phyloP scores from a whole-genome alignment of 495 filamentous ascomycete genomes.

The Penicilliopsis zonata region DNA sequence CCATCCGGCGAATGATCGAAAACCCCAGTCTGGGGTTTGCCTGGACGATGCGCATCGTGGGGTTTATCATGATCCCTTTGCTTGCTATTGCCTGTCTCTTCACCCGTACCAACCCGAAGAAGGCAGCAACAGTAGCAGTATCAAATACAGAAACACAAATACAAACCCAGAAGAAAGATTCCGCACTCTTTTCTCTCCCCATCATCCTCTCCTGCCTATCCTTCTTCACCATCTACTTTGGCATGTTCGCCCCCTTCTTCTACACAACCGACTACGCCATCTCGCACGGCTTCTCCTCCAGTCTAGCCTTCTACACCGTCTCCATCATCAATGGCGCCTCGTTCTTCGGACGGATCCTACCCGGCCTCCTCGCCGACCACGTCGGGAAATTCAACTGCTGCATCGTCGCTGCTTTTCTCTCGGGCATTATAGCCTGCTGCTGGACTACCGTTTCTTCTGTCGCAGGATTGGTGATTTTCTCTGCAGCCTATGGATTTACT shows the following conservation, averaged over 20 bases:
- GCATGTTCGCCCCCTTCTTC: conserved; percentile 37
- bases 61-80: conserved; percentile 39
- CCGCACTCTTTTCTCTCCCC: conserved; percentile 13
- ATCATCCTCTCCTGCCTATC: conserved; percentile 37
- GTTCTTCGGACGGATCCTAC: conserved; percentile 25
- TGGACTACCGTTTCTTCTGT: conserved; percentile 24
- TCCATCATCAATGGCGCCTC: conserved; percentile 37
- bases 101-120: conserved; percentile 40
- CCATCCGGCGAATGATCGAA: conserved; percentile 26
- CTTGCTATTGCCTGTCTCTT: conserved; percentile 35
- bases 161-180: conserved; percentile 1
- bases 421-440: conserved; percentile 35
- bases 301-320: conserved; percentile 29
- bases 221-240: conserved; percentile 31
- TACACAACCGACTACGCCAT: conserved; percentile 27
- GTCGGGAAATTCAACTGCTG: conserved; percentile 61
- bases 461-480: conserved; percentile 22
- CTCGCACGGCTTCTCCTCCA: conserved; percentile 18
- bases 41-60: conserved; percentile 39
- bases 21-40: conserved; percentile 25
- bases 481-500: conserved; percentile 24
- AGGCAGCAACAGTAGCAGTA: conserved; percentile 40
- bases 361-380: conserved; percentile 53
- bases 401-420: conserved; percentile 42
- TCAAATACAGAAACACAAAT: conserved; percentile 1